phyloP scores from a whole-genome alignment of 345 rosid genomes.

The Salix koriyanagi region DNA sequence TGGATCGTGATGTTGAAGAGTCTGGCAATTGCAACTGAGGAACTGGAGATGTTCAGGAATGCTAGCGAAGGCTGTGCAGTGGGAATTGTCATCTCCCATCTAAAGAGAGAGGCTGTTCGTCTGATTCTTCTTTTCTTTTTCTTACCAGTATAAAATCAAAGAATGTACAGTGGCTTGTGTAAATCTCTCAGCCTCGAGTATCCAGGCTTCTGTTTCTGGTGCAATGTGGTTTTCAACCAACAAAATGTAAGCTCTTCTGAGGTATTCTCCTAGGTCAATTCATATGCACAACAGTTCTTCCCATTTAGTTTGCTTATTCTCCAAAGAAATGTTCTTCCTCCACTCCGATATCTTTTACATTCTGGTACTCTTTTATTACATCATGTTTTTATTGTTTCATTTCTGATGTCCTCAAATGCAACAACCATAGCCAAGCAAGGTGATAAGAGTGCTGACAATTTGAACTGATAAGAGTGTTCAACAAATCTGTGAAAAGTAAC shows the following conservation, averaged over 20 bases:
- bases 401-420: neutral
- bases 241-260: neutral
- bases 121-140: neutral
- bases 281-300: neutral
- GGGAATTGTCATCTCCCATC: neutral
- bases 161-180: neutral
- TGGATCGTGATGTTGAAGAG: neutral
- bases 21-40: neutral
- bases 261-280: neutral
- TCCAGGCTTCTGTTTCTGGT: neutral
- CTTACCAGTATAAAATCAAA: neutral
- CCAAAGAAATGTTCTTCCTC: neutral
- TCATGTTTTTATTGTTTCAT: neutral
- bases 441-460: neutral
- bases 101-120: neutral
- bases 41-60: neutral
- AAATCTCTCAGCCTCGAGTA: neutral
- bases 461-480: neutral
- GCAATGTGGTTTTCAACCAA: neutral
- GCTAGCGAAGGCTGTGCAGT: neutral
- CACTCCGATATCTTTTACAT: neutral
- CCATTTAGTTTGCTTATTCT: neutral
- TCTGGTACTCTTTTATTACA: neutral
- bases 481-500: too few species aligned
- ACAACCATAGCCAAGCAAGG: neutral